Base-by-base conservation (phyloP, 1,284 basidiomycete genomes). In the Puccinia horiana region DNA sequence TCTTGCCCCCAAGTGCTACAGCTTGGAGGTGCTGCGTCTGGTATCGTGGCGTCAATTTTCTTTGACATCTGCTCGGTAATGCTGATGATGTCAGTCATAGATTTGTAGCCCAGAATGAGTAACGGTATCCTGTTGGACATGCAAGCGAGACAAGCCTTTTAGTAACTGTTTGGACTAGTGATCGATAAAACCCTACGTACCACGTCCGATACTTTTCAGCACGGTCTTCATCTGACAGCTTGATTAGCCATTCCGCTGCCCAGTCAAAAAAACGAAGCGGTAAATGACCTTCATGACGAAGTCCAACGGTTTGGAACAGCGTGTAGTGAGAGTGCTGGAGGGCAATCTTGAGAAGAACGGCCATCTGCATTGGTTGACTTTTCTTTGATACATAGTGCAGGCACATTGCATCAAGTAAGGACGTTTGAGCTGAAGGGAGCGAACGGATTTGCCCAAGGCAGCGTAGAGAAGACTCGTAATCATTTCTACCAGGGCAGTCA, bases 301-400 rank as follows among this genome's bases (percentile, higher is more conserved):
- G 1, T 32, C 16, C 37, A 42, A 42, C 37, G 2, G 37, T 67
- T 42, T 67, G 63, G 37, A 67, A 67, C 2, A 67, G 63, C 20
- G 63, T 42, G 63, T 67, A 67, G n/a, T 67, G 63, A 14, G 63
- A 67, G 63, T 67, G 42, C n/a, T 42, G 37, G 23, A 67, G 12
- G 20, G 63, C 63, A 40, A 23, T 32, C 63, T 67, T 35, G 40
- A 67, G 63, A 16, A 67, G 20, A 67, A 6, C 37, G 42, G 40
- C 29, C 20, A 11, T 23, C 18, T 42, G 5, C 20, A 67, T 18
- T 42, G 23, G 42, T n/a, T 5, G 3, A 23, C 40, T 20, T 2
- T 14, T 37, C 29, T 37, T 37, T 2, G 63, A 67, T 42, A 67
- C 16, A n/a, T 1, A 67, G 9, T 42, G 63, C 16, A 26, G 23